These are phyloP conservation scores for Blastosporella zonata DNA, from an alignment of 1,284 basidiomycete species.

Conservation along the genomic window DNA sequence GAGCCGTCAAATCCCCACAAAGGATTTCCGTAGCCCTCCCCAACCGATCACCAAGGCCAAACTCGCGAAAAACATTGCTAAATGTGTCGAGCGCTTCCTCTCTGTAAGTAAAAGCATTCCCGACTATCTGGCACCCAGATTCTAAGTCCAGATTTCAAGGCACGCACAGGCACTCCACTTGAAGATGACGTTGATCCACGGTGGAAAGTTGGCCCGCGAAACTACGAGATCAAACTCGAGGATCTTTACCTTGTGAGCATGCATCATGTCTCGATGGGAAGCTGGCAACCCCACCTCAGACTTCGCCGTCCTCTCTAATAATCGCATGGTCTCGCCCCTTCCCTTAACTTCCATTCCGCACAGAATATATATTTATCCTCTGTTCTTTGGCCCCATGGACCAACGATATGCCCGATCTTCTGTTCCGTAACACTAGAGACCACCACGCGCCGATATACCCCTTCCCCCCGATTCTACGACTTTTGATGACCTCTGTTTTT, in stretches of 20 bases:
- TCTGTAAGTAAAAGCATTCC: slow-evolving; percentile 31
- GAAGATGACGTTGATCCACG: slow-evolving; percentile 56
- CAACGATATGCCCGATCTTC: neutral
- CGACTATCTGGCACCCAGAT: neutral
- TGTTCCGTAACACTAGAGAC: neutral
- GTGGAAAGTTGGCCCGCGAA: slow-evolving; percentile 57
- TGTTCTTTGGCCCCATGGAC: neutral
- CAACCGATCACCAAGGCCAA: slow-evolving; percentile 67
- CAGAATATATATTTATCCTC: neutral
- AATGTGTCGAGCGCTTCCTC: slow-evolving; percentile 58
- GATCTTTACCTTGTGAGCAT: slow-evolving; percentile 70
- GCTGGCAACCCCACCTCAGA: slow-evolving; percentile 74
- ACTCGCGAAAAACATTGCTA: slow-evolving; percentile 66
- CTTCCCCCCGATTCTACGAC: neutral
- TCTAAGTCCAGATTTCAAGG: slow-evolving; percentile 32
- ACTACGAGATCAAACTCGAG: slow-evolving; percentile 51
- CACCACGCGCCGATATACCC: neutral
- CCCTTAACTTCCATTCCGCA: neutral
- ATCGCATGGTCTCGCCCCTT: neutral
- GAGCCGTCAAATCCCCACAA: slow-evolving; percentile 76
- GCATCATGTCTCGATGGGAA: slow-evolving; percentile 75
- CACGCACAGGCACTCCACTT: slow-evolving; percentile 43
- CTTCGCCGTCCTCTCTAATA: slow-evolving; percentile 34
- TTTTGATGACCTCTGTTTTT: neutral
- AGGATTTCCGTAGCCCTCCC: slow-evolving; percentile 71